Evolutionary conservation across 2,329 filamentous ascomycete genomes (phyloP).

Genomic region (Colletotrichum nymphaeae): DNA sequence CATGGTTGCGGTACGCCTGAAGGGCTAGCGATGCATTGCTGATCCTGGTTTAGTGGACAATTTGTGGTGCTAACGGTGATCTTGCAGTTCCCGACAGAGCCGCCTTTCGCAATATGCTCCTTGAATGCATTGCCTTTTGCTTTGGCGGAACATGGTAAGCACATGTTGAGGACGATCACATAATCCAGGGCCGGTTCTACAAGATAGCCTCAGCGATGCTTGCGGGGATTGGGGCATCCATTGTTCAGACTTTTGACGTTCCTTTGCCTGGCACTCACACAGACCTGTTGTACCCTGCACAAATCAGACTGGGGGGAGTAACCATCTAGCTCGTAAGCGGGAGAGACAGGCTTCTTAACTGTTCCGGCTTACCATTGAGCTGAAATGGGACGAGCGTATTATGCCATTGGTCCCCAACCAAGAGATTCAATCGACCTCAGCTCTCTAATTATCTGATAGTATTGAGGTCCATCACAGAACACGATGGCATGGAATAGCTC

Average conservation of each 20-base stretch:
- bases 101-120: background rate
- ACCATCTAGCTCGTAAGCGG: slow-evolving; percentile 5
- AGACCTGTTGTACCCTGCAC: background rate
- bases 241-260: background rate
- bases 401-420: background rate
- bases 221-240: background rate
- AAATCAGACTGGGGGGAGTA: background rate
- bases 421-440: slow-evolving; percentile 18
- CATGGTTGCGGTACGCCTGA: background rate
- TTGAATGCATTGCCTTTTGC: background rate
- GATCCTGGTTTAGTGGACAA: background rate
- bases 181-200: background rate
- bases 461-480: background rate
- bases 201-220: background rate
- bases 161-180: background rate
- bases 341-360: background rate
- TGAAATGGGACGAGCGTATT: background rate
- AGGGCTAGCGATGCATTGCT: background rate
- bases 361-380: background rate
- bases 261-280: background rate
- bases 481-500: background rate
- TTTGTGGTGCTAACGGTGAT: background rate
- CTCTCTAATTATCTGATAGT: background rate
- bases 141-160: background rate
- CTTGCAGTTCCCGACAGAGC: background rate